Base-by-base conservation (phyloP, 2,329 filamentous ascomycete species). In the Volutella citrinella region DNA sequence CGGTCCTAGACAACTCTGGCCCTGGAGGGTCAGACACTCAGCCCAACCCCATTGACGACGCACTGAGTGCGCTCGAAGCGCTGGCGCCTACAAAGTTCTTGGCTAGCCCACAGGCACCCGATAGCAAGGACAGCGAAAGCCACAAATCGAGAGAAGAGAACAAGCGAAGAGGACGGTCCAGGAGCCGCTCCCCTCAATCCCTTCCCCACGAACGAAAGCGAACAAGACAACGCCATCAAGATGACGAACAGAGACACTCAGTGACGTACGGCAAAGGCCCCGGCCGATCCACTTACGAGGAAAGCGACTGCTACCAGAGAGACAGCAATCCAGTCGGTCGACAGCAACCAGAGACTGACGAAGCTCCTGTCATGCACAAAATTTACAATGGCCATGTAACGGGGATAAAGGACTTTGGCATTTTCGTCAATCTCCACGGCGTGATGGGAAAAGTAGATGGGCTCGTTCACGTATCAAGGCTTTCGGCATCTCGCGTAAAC, bases 331-430 rank as follows among this genome's bases (percentile, higher is more conserved):
- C 8, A 22, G 9, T 22, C 9, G 12, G 8, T 22, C 20, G 20
- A 22, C 84, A 86, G 0, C 76, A 77, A 3, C 76, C 74, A 3
- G 87, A 95, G 51, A 58, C 95, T 8, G 93, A 98, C 60, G 85
- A 95, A 32, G 64, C 76, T 24, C 89, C 93, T 0, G 69, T 90
- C 19, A 64, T 94, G 7, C 82, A 82, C 69, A 98, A 98, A 57
- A 68, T 96, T 3, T 98, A 98, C 54, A 78, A 88, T 43, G 93
- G 93, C 2, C 82, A 83, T 52, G 87, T 97, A 11, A 96, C 88
- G 0, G 89, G 90, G 0, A 74, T 98, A 34, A 97, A 96, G 53
- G 88, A 96, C 42, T 98, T 97, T 63, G 93, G 93, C 10, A 88
- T 82, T 1, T 98, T 98, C 60, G 89, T 97, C 38, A 95, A 94